A percentile compares a stretch with the other conserved stretches of the same genome.
These are phyloP conservation scores for Cyanodermella asteris DNA, from an alignment of 2,329 filamentous ascomycete genomes.

Conservation along the genomic window DNA sequence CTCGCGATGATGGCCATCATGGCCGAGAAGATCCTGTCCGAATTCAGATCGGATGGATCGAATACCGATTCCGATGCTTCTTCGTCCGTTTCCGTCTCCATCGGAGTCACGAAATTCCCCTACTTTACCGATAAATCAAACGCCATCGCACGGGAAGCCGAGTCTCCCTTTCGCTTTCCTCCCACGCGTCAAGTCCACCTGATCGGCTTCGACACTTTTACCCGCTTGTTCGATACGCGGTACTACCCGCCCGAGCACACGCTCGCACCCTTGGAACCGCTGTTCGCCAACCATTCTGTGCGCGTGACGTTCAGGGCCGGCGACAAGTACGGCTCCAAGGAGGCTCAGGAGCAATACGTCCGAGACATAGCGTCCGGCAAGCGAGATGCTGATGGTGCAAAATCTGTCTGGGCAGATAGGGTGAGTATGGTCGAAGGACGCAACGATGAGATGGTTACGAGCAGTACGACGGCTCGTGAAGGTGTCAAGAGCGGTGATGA, in stretches of 20 bases:
- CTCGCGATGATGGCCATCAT: constrained; percentile 27
- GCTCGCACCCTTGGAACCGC: constrained; percentile 18
- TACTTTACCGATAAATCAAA: constrained; percentile 26
- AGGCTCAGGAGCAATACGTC: constrained; percentile 7
- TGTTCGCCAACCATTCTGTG: constrained; percentile 21
- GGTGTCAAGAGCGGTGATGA: constrained; percentile 5
- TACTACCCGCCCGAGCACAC: constrained; percentile 25
- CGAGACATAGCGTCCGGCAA: constrained; percentile 6
- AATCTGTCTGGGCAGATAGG: constrained; percentile 7
- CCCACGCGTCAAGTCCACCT: constrained; percentile 22
- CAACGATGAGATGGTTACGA: constrained; percentile 6
- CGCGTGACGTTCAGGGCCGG: constrained; percentile 21
- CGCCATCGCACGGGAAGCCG: constrained; percentile 18
- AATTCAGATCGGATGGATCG: constrained; percentile 8
- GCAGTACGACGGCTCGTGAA: constrained; percentile 8
- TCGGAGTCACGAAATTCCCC: constrained; percentile 25
- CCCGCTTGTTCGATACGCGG: constrained; percentile 25
- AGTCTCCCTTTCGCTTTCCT: constrained; percentile 15
- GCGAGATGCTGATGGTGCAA: constrained; percentile 6
- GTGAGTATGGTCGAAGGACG: constrained; percentile 7
- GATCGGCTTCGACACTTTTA: constrained; percentile 26
- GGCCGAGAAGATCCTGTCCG: constrained; percentile 19
- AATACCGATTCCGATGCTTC: neutral
- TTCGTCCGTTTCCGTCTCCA: constrained; percentile 22
- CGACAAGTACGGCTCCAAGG: constrained; percentile 11